Evolutionary conservation across 768 basidiomycete species (phyloP).

Genomic region (Suillus spraguei): DNA sequence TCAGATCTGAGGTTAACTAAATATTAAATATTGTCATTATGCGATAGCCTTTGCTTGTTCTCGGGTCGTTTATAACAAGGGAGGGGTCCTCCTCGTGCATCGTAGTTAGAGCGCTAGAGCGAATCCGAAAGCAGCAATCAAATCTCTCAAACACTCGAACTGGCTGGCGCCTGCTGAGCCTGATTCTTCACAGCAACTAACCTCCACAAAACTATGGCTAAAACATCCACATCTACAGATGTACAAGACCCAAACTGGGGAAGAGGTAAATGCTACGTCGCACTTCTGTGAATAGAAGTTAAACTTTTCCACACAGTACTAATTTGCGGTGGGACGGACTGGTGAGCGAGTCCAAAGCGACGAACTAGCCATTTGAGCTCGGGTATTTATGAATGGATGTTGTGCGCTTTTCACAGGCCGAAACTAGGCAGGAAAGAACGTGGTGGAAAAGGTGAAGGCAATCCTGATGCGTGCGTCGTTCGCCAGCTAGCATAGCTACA

Average conservation of each 20-base stretch:
- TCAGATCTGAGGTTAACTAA: background rate
- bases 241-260: conserved; percentile 46
- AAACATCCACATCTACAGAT: conserved; percentile 25
- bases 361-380: conserved; percentile 11
- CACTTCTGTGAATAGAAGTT: conserved; percentile 15
- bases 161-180: conserved; percentile 19
- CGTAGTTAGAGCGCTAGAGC: conserved; percentile 34
- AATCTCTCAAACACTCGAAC: conserved; percentile 17
- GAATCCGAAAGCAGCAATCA: conserved; percentile 35
- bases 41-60: background rate
- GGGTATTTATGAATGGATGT: conserved; percentile 8
- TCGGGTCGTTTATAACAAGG: background rate
- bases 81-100: conserved; percentile 10
- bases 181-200: conserved; percentile 22
- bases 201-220: conserved; percentile 30
- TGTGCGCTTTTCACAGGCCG: conserved; percentile 49
- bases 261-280: conserved; percentile 31
- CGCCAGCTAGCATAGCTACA: background rate
- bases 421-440: conserved; percentile 78
- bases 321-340: conserved; percentile 87
- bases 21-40: conserved; percentile 1
- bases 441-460: conserved; percentile 46
- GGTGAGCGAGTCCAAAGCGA: conserved; percentile 50
- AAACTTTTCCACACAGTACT: conserved; percentile 51
- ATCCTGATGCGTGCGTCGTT: conserved; percentile 35